phyloP scores from a whole-genome alignment of 1,139 yeast species.

The Zygosaccharomyces pseudobailii region DNA sequence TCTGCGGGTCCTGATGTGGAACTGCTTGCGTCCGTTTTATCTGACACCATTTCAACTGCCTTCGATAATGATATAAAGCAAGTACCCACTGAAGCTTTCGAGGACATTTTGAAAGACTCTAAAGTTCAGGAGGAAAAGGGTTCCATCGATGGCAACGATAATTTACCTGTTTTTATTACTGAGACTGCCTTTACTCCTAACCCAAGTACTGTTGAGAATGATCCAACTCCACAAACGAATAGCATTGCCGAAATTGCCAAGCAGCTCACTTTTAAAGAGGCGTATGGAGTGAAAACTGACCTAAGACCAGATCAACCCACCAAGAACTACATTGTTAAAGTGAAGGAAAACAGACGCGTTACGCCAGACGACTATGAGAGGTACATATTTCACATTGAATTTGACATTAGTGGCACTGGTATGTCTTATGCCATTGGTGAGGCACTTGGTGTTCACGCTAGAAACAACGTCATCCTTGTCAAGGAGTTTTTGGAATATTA shows the following conservation, averaged over 20 bases:
- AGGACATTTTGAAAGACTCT: constrained; percentile 33
- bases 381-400: constrained; percentile 94
- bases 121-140: constrained; percentile 28
- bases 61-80: constrained; percentile 48
- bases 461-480: constrained; percentile 65
- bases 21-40: constrained; percentile 75
- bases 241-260: constrained; percentile 57
- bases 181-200: constrained; percentile 61
- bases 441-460: constrained; percentile 93
- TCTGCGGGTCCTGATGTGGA: constrained; percentile 82
- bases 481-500: constrained; percentile 65
- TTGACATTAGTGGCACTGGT: constrained; percentile 87
- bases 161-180: constrained; percentile 47
- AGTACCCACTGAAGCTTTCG: constrained; percentile 35
- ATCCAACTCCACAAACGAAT: constrained; percentile 41
- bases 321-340: constrained; percentile 80
- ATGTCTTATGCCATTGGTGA: constrained; percentile 92
- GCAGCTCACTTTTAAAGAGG: constrained; percentile 75
- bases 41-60: constrained; percentile 55
- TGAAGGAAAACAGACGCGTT: constrained; percentile 84
- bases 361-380: constrained; percentile 91
- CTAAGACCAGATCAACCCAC: constrained; percentile 91
- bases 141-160: constrained; percentile 11
- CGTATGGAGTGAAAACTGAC: constrained; percentile 50
- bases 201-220: constrained; percentile 39